These are phyloP conservation scores for Mallotus nudiflorus DNA, from an alignment of 345 rosid genomes.

Conservation along the genomic window DNA sequence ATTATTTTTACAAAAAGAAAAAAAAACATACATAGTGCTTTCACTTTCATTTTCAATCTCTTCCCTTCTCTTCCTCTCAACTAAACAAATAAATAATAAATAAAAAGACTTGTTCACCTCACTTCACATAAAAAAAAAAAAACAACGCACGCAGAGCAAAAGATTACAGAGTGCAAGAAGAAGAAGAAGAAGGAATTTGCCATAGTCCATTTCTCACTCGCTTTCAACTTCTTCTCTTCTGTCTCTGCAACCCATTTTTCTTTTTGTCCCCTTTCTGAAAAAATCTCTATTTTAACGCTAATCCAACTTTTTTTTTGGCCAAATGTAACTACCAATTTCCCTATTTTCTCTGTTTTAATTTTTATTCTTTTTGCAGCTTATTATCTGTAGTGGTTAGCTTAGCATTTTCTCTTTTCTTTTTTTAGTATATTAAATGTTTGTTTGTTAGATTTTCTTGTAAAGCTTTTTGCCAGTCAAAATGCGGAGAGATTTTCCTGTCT, in stretches of 20 bases:
- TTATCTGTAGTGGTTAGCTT: not conserved
- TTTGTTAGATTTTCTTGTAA: conserved; percentile 5
- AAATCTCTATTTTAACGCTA: too few species aligned
- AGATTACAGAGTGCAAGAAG: too few species aligned
- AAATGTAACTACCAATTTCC: not conserved
- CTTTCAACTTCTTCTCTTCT: too few species aligned
- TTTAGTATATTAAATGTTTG: not conserved
- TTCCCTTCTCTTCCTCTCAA: not conserved
- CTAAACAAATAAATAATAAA: not conserved
- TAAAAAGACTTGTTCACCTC: too few species aligned
- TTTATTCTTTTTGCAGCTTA: not conserved
- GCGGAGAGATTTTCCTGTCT: conserved; percentile 9
- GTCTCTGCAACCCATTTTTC: too few species aligned
- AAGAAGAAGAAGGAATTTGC: too few species aligned
- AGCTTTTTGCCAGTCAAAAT: conserved; percentile 12
- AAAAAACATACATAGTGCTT: not conserved
- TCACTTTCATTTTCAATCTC: conserved; percentile 8
- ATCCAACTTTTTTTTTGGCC: not conserved
- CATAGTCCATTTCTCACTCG: too few species aligned
- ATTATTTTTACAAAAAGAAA: not conserved
- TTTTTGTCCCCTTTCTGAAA: too few species aligned
- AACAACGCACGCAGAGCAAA: too few species aligned
- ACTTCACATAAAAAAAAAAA: too few species aligned
- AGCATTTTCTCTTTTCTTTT: not conserved
- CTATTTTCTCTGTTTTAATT: too few species aligned